Evolutionary conservation across 345 rosid genomes (phyloP).

Genomic region (Eucalyptus marginata): DNA sequence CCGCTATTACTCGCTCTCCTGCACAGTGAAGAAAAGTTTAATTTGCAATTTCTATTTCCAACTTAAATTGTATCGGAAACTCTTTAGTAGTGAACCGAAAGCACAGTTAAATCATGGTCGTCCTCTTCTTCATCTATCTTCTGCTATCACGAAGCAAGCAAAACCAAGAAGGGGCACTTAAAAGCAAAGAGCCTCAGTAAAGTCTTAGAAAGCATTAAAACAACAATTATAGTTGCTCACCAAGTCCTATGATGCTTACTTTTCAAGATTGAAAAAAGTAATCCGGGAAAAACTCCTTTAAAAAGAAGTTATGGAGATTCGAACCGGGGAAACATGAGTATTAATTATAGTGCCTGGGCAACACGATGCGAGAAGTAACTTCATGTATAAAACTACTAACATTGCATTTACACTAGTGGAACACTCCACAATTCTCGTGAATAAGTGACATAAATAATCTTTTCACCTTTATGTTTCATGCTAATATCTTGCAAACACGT

Average conservation of each 20-base stretch:
- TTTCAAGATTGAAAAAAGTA: background rate
- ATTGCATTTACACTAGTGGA: background rate
- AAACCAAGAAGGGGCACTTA: background rate
- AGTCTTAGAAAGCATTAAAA: background rate
- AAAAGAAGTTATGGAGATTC: background rate
- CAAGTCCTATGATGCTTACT: background rate
- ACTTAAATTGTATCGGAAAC: background rate
- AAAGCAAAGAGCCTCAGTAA: background rate
- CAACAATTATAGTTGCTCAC: background rate
- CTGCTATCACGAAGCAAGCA: background rate
- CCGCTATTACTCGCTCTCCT: conserved; percentile 64
- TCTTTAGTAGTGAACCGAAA: background rate
- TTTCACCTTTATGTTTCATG: conserved; percentile 48
- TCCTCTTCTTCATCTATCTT: background rate
- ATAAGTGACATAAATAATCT: background rate
- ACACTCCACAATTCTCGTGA: background rate
- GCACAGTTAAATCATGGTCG: background rate
- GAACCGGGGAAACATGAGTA: background rate
- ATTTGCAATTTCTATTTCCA: background rate
- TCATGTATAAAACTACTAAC: background rate
- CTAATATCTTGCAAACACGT: conserved; percentile 51
- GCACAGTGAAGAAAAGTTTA: background rate
- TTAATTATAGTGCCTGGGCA: background rate
- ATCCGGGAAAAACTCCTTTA: background rate
- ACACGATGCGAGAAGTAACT: background rate